Base-by-base conservation (phyloP, 1,139 yeast species). In the Pichia sp. region DNA sequence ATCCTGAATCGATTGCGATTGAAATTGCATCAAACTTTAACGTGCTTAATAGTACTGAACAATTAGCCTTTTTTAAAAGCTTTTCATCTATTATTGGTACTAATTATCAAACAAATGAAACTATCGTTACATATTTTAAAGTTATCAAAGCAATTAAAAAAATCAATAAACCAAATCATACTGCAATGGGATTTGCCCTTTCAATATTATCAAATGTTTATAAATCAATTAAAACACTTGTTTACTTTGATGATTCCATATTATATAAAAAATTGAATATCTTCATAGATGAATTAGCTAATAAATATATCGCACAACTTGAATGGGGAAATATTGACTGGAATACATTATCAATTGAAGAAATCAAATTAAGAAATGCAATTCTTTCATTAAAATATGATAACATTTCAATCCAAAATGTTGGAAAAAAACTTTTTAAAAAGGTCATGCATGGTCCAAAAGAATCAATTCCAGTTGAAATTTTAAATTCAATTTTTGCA, bases 371-470 rank as follows among this genome's bases (percentile, higher is more conserved):
- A 10, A 67, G 80, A 54, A 68, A 70, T 50, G 56, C 71, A 2
- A 59, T 78, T 28, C 62, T 78, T 33, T 68, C 68, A 37, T 63
- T 75, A 34, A 71, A 66, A 27, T 45, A 52, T 26, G 60, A 62
- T 9, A 58, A 62, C 9, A 60, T 61, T 7, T 67, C 66, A 7
- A 62, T 69, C 30, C 66, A 66, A 38, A 58, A 56, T 3, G 53
- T 77, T 5, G 68, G 73, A 34, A 66, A 66, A 32, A 66, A 63
- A 41, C 58, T 75, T 43, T 76, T 71, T 64, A 76, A 76, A 53
- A 70, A 70, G 42, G 53, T 78, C 32, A 61, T 70, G 40, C 76
- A 81, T 29, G 83, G 83, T 3, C 76, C 79, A 32, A 64, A 70
- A 36, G 61, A 69, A 33, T 62, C 73, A 0, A 68, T 79, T 8